Base-by-base conservation (phyloP, 2,329 filamentous ascomycete genomes). In the Ceratocystiopsis minuta region DNA sequence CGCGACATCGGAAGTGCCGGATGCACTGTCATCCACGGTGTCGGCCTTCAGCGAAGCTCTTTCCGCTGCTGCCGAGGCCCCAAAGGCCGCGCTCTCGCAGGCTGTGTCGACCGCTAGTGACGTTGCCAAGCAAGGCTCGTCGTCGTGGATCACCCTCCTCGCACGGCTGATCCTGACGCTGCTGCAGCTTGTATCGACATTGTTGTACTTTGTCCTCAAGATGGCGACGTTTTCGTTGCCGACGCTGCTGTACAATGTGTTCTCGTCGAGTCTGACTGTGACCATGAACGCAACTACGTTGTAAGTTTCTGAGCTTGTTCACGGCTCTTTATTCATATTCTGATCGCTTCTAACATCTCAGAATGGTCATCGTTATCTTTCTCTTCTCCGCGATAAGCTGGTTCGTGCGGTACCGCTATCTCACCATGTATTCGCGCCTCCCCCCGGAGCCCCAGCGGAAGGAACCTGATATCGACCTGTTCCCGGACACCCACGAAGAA, bases 281-380 rank as follows among this genome's bases (percentile, higher is more conserved):
- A 98, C 90, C 12, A 92, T 98, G 87, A 96, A 96, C 57, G 88
- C 90, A 52, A 96, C 88, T 16, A 98, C 90, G 16, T 61, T 98
- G 77, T 92, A 75, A 56, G 77, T 48, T 43, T 28, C 16, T 38
- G 24, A n/a, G n/a, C n/a, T 39, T 41, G 35, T 18, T 34, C 11
- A 5, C 13, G 4, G 10, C 15, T 38, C 34, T 14, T 16, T 38
- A 4, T 37, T 28, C 9, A 9, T 28, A 20, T 4, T n/a, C 20
- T 28, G 9, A 20, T 18, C 13, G 3, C 20, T 5, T 18, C 37
- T 39, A 33, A 43, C 34, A 20, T 10, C 32, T 15, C 46, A 81
- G 78, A 38, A 75, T 92, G 58, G 63, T 96, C 50, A 84, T 96
- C 43, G 54, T 85, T 45, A 67, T 79, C 34, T 77, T 74, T 43